Evolutionary conservation across 169 alveolate species (phyloP).

Genomic region (Eimeria falciformis): DNA sequence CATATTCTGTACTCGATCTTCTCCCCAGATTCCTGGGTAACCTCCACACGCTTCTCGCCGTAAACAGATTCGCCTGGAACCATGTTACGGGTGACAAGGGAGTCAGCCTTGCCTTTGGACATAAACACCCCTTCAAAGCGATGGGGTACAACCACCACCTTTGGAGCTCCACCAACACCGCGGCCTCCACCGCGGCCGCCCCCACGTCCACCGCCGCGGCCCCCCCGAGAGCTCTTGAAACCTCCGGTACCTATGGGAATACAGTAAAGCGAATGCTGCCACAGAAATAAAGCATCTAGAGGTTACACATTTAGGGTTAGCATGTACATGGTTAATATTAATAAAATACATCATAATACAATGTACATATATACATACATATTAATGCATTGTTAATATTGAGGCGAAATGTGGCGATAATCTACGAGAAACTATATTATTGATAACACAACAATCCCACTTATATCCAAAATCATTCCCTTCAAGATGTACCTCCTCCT

Average conservation of each 20-base stretch:
- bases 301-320: too few species aligned
- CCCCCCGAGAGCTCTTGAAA: conserved; percentile 56
- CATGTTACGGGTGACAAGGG: conserved; percentile 96
- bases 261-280: conserved; percentile 21
- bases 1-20: conserved; percentile 99
- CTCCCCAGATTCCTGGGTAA: conserved; percentile 74
- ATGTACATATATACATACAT: not conserved
- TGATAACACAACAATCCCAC: not conserved
- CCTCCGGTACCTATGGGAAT: conserved; percentile 31
- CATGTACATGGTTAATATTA: too few species aligned
- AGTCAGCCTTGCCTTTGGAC: conserved; percentile 97
- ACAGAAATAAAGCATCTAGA: not conserved
- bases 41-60: conserved; percentile 97
- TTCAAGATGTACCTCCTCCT: not conserved
- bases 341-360: too few species aligned
- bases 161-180: conserved; percentile 88
- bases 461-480: not conserved
- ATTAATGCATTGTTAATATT: not conserved
- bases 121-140: conserved; percentile 98
- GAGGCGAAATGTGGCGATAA: not conserved
- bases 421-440: not conserved
- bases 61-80: conserved; percentile 99
- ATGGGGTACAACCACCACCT: conserved; percentile 96
- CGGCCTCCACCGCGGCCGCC: conserved; percentile 66
- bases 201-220: conserved; percentile 62